Percentiles rank a stretch among this genome's conserved stretches.
These are phyloP conservation scores for Tetrapyrgos nigripes DNA, from an alignment of 1,284 basidiomycete genomes.

Conservation along the genomic window DNA sequence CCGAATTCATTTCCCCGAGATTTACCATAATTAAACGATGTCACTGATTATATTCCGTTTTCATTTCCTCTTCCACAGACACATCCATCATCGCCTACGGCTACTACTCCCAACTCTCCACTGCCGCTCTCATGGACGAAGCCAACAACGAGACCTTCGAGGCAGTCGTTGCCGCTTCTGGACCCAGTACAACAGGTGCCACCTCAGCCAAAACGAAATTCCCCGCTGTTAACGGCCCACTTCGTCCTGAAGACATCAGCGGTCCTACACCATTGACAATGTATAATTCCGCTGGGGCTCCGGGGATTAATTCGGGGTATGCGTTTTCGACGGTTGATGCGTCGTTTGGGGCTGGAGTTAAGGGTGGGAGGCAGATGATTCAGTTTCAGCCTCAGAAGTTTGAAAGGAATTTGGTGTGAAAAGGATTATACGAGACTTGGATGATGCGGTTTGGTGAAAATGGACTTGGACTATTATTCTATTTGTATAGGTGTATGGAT, in stretches of 20 bases:
- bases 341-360: constrained; percentile 1
- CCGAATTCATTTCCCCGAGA: too few relatives aligned
- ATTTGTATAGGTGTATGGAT: too few relatives aligned
- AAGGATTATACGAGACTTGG: too few relatives aligned
- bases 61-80: neutral
- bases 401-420: neutral
- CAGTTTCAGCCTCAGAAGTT: neutral
- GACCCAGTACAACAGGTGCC: neutral
- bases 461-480: too few relatives aligned
- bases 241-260: constrained; percentile 2
- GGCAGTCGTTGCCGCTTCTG: neutral
- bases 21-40: too few relatives aligned
- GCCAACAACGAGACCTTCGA: neutral
- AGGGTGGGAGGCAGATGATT: neutral
- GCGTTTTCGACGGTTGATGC: constrained; percentile 14
- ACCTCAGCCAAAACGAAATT: neutral
- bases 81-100: neutral
- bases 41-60: neutral
- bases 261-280: constrained; percentile 2
- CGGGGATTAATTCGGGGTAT: constrained; percentile 16
- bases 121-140: neutral
- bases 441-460: too few relatives aligned
- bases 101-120: neutral
- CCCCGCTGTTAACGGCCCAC: neutral
- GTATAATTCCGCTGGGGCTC: constrained; percentile 7